Conservation (phyloP, 2,329 filamentous ascomycete species). For the Ophioceras dolichostomum region DNA sequence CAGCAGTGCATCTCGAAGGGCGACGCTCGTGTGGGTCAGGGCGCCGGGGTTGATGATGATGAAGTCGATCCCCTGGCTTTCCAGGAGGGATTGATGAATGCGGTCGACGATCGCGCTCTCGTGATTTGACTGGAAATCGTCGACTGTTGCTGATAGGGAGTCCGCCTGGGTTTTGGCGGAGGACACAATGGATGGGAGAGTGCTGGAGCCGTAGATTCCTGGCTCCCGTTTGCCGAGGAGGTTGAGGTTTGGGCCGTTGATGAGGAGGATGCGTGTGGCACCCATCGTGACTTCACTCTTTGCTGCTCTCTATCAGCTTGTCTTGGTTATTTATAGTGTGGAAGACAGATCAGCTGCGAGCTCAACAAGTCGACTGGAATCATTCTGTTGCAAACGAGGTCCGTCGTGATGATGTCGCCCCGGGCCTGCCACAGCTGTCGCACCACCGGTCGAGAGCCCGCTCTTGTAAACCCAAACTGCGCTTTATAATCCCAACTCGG, state of each 20-base stretch:
- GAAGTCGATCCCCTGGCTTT: constrained; percentile 50
- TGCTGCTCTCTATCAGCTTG: too few relatives aligned
- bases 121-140: constrained; percentile 63
- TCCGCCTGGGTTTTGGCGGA: constrained; percentile 35
- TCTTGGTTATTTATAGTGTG: too few relatives aligned
- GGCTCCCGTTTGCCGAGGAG: constrained; percentile 66
- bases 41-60: constrained; percentile 69
- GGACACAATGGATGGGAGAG: constrained; percentile 48
- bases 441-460: too few relatives aligned
- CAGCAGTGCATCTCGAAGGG: constrained; percentile 60
- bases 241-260: constrained; percentile 78
- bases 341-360: too few relatives aligned
- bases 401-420: too few relatives aligned
- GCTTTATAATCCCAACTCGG: too few relatives aligned
- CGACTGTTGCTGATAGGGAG: constrained; percentile 32
- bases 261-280: constrained; percentile 64
- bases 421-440: too few relatives aligned
- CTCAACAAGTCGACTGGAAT: too few relatives aligned
- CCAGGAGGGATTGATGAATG: constrained; percentile 37
- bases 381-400: too few relatives aligned
- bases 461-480: too few relatives aligned
- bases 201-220: constrained; percentile 58
- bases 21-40: constrained; percentile 66
- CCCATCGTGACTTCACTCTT: too few relatives aligned
- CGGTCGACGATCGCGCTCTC: constrained; percentile 64